Conservation (phyloP, 169 alveolate genomes). For the Cystoisospora suis region DNA sequence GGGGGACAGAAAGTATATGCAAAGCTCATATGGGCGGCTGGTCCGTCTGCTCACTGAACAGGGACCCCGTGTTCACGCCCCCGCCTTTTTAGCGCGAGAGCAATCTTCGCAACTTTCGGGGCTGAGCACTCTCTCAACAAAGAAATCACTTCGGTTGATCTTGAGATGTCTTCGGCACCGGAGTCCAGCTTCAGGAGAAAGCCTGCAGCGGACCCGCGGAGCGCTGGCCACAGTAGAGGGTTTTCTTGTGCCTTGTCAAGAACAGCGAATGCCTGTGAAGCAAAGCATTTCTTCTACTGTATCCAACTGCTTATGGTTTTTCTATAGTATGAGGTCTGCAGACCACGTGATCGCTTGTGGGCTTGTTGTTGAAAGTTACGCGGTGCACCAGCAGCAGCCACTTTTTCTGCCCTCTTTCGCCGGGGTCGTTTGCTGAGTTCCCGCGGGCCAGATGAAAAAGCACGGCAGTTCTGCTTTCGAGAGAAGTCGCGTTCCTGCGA, state of each 20-base stretch:
- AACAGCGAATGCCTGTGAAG: neutral
- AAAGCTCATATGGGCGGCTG: too few species aligned
- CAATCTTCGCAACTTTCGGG: neutral
- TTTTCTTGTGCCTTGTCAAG: neutral
- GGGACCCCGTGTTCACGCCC: neutral
- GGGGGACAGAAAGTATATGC: too few species aligned
- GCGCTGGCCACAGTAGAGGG: constrained; percentile 39
- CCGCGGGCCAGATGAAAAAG: too few species aligned
- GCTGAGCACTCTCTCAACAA: constrained; percentile 1
- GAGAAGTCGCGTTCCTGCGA: too few species aligned
- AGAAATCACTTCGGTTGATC: neutral
- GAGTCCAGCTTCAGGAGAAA: neutral
- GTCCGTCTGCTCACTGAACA: too few species aligned
- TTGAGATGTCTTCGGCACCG: neutral
- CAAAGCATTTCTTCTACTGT: too few species aligned
- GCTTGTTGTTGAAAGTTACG: too few species aligned
- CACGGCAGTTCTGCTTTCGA: too few species aligned
- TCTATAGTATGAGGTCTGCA: neutral
- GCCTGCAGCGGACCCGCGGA: constrained; percentile 29
- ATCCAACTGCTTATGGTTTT: neutral
- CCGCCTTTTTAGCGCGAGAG: neutral
- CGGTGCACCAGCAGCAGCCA: too few species aligned
- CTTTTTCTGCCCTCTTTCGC: too few species aligned
- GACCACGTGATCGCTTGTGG: neutral
- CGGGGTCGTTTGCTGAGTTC: too few species aligned